phyloP scores from a whole-genome alignment of 306 rosid species.

The Geum urbanum region DNA sequence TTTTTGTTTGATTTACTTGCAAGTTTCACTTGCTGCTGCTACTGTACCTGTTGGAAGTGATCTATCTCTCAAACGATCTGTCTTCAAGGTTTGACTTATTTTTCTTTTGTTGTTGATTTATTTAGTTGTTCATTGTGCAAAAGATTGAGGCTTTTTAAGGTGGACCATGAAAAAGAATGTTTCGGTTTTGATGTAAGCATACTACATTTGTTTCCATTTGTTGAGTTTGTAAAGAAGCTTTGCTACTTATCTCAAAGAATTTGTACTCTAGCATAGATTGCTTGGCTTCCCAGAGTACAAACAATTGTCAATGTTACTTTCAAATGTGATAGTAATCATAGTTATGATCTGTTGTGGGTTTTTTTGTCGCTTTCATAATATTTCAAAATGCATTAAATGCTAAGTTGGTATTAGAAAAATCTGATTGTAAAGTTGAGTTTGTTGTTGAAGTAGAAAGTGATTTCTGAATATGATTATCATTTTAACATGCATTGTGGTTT shows the following conservation, averaged over 20 bases:
- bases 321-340: not conserved
- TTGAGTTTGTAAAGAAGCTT: too few species aligned
- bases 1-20: conserved; percentile 14
- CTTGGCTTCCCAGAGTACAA: not conserved
- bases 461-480: too few species aligned
- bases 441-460: not conserved
- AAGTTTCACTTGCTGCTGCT: conserved; percentile 34
- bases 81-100: conserved; percentile 36
- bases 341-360: not conserved
- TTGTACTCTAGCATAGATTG: not conserved
- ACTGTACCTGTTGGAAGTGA: conserved; percentile 45
- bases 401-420: not conserved
- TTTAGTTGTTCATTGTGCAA: not conserved
- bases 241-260: not conserved
- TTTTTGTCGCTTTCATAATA: not conserved
- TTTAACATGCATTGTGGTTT: conserved; percentile 14
- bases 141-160: conserved; percentile 4
- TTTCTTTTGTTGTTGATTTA: not conserved
- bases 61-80: conserved; percentile 44
- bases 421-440: not conserved
- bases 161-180: conserved; percentile 5
- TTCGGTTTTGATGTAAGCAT: conserved; percentile 5
- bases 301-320: not conserved
- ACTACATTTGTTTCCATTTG: too few species aligned
- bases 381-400: not conserved